Conservation (phyloP, 768 basidiomycete genomes). For the Lentinus brumalis region DNA sequence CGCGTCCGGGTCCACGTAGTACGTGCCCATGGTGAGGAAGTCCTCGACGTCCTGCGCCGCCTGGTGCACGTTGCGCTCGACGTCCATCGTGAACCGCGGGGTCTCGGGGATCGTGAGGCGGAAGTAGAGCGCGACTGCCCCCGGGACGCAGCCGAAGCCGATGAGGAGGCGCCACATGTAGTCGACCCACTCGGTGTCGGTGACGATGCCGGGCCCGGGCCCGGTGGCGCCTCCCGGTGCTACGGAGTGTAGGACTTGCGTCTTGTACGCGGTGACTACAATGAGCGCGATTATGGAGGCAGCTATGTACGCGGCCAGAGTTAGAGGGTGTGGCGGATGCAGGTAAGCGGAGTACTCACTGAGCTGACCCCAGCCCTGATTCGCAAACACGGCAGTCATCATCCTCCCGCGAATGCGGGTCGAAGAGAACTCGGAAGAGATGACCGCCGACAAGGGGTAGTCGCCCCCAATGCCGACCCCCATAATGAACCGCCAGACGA, state of each 20-base stretch:
- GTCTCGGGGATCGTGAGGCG: constrained; percentile 51
- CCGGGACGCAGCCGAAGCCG: constrained; percentile 50
- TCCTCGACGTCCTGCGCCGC: constrained; percentile 44
- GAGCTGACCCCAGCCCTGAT: constrained; percentile 49
- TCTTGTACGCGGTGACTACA: constrained; percentile 70
- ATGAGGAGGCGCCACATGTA: constrained; percentile 48
- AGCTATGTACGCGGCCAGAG: constrained; percentile 36
- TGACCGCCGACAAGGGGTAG: constrained; percentile 48
- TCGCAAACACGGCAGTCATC: constrained; percentile 52
- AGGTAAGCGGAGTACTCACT: constrained; percentile 12
- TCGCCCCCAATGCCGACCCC: constrained; percentile 49
- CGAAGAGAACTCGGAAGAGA: constrained; percentile 50
- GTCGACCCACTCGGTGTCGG: constrained; percentile 57
- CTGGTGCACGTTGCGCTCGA: constrained; percentile 48
- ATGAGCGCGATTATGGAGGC: constrained; percentile 71
- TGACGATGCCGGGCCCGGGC: constrained; percentile 35
- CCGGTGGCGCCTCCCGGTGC: constrained; percentile 17
- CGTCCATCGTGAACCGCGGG: constrained; percentile 51
- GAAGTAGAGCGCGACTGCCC: constrained; percentile 48
- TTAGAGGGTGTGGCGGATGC: not conserved
- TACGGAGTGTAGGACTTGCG: constrained; percentile 48
- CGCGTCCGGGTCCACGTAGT: constrained; percentile 57
- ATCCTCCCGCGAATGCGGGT: constrained; percentile 47
- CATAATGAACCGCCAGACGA: constrained; percentile 47
- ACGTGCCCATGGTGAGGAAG: constrained; percentile 37